Conservation (phyloP, 148 eudicot species). For the Rhododendron kiyosumense region DNA sequence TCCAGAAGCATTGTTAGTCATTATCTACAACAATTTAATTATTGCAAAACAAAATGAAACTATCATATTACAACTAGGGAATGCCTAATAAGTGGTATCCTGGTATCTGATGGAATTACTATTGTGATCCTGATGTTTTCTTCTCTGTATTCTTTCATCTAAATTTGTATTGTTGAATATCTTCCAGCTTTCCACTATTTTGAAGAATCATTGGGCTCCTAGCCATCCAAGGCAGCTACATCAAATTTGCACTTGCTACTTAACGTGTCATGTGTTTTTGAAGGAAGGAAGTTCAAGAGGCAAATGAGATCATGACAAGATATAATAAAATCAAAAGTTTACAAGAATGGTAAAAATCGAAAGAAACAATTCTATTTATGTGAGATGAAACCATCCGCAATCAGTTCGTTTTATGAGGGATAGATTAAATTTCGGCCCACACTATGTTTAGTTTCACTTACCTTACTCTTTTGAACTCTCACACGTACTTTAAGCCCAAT, state of each 20-base stretch:
- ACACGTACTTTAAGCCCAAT: constrained; percentile 90
- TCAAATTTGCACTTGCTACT: background rate
- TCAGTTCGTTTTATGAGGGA: background rate
- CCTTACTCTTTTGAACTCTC: constrained; percentile 99
- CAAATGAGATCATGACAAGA: background rate
- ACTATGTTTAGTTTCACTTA: constrained; percentile 11
- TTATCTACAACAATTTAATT: background rate
- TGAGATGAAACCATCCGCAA: background rate
- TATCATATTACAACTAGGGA: background rate
- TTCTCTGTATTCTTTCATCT: background rate
- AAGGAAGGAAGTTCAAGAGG: background rate
- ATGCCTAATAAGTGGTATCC: background rate
- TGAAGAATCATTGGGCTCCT: background rate
- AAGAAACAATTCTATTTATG: background rate
- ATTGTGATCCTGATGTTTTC: background rate
- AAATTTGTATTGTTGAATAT: background rate
- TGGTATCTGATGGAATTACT: background rate
- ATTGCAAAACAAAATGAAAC: background rate
- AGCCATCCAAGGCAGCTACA: background rate
- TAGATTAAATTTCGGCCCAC: background rate
- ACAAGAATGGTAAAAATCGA: background rate
- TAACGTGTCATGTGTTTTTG: background rate
- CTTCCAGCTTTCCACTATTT: background rate
- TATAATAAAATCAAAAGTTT: background rate
- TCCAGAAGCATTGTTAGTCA: background rate